Base-by-base conservation (phyloP, 805 yeast genomes). In the Kuraishia molischiana region DNA sequence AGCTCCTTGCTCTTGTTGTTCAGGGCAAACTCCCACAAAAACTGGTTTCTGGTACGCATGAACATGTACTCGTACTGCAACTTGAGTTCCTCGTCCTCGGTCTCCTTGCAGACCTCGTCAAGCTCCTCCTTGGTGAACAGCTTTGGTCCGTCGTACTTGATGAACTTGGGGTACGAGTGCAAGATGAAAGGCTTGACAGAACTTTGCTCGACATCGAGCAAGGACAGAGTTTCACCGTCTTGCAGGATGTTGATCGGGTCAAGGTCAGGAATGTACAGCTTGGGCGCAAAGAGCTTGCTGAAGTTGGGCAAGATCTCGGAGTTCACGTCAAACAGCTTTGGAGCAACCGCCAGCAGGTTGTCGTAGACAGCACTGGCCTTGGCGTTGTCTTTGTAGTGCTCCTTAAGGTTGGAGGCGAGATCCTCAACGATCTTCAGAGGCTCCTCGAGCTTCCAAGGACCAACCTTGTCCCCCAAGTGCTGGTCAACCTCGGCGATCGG, bases 11-110 rank as follows among this genome's bases (percentile, higher is more conserved):
- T 66, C 33, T 69, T 68, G 34, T 74, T 72, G 50, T 82, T 85
- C 48, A 89, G 66, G 19, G 79, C 73, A 42, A 73, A 61, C 60
- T 90, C 97, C 89, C 95, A 90, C 40, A 83, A 60, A 48, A 82
- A 79, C 60, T 90, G 95, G 56, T 89, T 86, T 67, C 96, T 79
- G 4, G 97, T 89, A 59, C 90, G 78, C 49, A 78, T 78, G 58
- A 79, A 79, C 79, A 90, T 85, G 61, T 83, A 89, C 50, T 80
- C 79, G 50, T 83, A 84, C 56, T 89, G 89, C 44, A 76, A 79
- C 60, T 81, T 74, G 8, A 28, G 6, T 46, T 85, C 92, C 32
- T 72, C 61, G 31, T 82, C 94, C 36, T 74, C 74, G 60, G 89
- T 62, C 39, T 69, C 62, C 3, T 74, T 75, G 57, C 66, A 89